Percentiles rank a stretch among this genome's conserved stretches.
These are phyloP conservation scores for Suillus discolor DNA, from an alignment of 768 basidiomycete genomes.

Conservation along the genomic window DNA sequence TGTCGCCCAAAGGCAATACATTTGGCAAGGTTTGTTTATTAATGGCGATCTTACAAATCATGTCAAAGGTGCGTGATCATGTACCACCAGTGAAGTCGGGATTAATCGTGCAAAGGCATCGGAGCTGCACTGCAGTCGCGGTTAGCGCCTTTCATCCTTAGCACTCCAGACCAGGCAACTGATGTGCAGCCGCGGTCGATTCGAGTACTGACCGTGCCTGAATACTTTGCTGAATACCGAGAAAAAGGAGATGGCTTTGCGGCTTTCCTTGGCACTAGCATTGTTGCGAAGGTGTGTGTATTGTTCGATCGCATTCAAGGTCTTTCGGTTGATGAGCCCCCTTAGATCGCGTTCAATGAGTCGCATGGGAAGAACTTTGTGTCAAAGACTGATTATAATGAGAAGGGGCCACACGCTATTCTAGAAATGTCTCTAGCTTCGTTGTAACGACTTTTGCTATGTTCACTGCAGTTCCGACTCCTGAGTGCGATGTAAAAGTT, in stretches of 20 bases:
- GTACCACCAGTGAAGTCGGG: neutral
- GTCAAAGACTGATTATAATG: constrained; percentile 77
- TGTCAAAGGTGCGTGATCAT: constrained; percentile 60
- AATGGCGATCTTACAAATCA: constrained; percentile 75
- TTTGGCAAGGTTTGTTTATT: constrained; percentile 80
- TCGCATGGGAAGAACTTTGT: constrained; percentile 67
- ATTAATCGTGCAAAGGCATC: constrained; percentile 46
- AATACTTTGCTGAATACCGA: constrained; percentile 90
- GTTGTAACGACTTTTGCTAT: constrained; percentile 41
- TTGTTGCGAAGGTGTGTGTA: constrained; percentile 74
- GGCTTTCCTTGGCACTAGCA: constrained; percentile 80
- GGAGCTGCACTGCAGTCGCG: constrained; percentile 72
- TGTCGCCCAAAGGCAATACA: constrained; percentile 64
- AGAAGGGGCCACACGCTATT: constrained; percentile 71
- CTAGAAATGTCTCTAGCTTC: constrained; percentile 79
- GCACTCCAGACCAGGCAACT: constrained; percentile 62
- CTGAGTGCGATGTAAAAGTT: neutral
- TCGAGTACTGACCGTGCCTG: constrained; percentile 70
- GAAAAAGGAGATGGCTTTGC: constrained; percentile 83
- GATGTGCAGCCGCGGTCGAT: constrained; percentile 73
- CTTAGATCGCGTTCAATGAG: constrained; percentile 76
- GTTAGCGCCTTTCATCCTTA: constrained; percentile 61
- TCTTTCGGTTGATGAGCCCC: neutral
- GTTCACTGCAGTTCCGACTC: neutral
- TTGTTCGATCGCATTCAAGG: constrained; percentile 10